A percentile compares a stretch with the other conserved stretches of the same genome.
Evolutionary conservation across 352 stramenopile genomes (phyloP).

Genomic region (Phytophthora vignae): DNA sequence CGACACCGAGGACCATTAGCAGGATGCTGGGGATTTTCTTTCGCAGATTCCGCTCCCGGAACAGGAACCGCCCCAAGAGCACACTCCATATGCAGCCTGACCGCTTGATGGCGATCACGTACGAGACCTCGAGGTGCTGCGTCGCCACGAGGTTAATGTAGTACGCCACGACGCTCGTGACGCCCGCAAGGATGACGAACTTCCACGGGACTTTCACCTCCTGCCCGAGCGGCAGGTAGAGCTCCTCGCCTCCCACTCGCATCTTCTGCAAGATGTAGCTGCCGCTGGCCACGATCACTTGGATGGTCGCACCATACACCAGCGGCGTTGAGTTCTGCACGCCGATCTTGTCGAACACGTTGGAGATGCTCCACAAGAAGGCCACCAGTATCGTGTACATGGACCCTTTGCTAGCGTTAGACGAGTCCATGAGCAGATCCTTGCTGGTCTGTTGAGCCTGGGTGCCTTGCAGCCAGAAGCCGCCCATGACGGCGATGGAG

Average conservation of each 20-base stretch:
- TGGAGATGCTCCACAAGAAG: slow-evolving; percentile 87
- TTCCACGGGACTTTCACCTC: slow-evolving; percentile 76
- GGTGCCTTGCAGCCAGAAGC: slow-evolving; percentile 76
- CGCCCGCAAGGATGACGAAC: slow-evolving; percentile 65
- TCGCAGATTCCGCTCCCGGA: slow-evolving; percentile 72
- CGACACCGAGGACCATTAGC: slow-evolving; percentile 80
- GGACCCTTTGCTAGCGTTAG: slow-evolving; percentile 75
- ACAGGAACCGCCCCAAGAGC: slow-evolving; percentile 76
- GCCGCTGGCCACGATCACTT: slow-evolving; percentile 69
- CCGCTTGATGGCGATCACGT: slow-evolving; percentile 88
- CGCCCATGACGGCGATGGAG: slow-evolving; percentile 72
- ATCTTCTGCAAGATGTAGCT: slow-evolving; percentile 73
- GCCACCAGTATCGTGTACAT: slow-evolving; percentile 87
- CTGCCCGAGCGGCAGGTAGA: slow-evolving; percentile 65
- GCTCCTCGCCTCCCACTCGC: slow-evolving; percentile 62
- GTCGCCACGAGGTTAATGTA: slow-evolving; percentile 87
- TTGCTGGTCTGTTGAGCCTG: slow-evolving; percentile 56
- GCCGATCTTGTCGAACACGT: slow-evolving; percentile 87
- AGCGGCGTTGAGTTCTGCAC: slow-evolving; percentile 82
- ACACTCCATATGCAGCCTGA: slow-evolving; percentile 89
- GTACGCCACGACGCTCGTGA: slow-evolving; percentile 83
- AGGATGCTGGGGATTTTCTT: slow-evolving; percentile 87
- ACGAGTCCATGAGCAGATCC: slow-evolving; percentile 56
- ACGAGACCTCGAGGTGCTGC: slow-evolving; percentile 82
- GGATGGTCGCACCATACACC: slow-evolving; percentile 76